These are phyloP conservation scores for Lactuca saligna DNA, from an alignment of 129 eudicot genomes.

Conservation along the genomic window DNA sequence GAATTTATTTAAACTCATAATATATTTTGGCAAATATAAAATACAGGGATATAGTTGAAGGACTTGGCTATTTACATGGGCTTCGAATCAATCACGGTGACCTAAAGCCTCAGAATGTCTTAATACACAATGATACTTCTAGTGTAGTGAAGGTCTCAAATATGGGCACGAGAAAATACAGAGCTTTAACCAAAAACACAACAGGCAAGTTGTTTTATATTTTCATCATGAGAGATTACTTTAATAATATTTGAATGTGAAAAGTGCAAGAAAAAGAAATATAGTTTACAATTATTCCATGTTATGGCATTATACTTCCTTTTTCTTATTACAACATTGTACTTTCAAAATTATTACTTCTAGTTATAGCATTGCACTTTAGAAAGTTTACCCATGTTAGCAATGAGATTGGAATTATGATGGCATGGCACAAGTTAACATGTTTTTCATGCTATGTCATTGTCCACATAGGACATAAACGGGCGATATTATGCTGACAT, in stretches of 20 bases:
- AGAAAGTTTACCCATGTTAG: too few species aligned
- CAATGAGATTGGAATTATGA: too few species aligned
- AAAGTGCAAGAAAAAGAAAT: too few species aligned
- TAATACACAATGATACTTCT: conserved; percentile 61
- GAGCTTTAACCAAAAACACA: conserved; percentile 58
- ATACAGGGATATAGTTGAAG: conserved; percentile 69
- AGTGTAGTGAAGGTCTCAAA: conserved; percentile 79
- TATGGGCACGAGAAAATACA: conserved; percentile 94
- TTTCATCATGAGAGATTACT: background rate
- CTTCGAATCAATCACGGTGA: conserved; percentile 87
- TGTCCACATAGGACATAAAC: too few species aligned
- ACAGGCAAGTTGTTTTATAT: conserved; percentile 51
- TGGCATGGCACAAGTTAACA: too few species aligned
- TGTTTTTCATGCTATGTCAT: too few species aligned
- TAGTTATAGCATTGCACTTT: too few species aligned
- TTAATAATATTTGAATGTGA: too few species aligned
- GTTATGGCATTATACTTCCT: too few species aligned
- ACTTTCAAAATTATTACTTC: background rate
- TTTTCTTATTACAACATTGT: too few species aligned
- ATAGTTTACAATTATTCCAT: too few species aligned
- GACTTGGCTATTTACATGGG: conserved; percentile 83
- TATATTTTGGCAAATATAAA: conserved; percentile 14
- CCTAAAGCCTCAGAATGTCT: conserved; percentile 83
- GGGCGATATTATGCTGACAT: too few species aligned
- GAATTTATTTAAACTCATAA: background rate